phyloP scores from a whole-genome alignment of 2,329 filamentous ascomycete genomes.

The Sarocladium kiliense region DNA sequence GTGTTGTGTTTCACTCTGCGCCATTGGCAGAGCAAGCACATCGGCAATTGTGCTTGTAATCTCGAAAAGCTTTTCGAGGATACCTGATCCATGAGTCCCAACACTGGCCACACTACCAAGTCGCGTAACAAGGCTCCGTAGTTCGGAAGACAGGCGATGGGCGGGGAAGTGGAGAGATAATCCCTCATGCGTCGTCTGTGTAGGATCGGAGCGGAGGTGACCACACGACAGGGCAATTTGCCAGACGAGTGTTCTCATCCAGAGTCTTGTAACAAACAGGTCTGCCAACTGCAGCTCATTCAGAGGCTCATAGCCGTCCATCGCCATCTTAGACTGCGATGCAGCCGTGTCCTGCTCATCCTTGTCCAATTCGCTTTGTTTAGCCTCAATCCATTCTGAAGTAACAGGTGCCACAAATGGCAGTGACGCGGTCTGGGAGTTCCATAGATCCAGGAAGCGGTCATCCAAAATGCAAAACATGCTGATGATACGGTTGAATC shows the following conservation, averaged over 20 bases:
- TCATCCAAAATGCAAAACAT: slow-evolving; percentile 34
- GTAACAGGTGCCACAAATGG: background rate
- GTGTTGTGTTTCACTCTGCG: slow-evolving; percentile 29
- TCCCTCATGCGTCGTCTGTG: slow-evolving; percentile 28
- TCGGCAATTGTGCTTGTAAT: slow-evolving; percentile 56
- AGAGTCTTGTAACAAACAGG: slow-evolving; percentile 12
- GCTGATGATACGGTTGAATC: slow-evolving; percentile 31
- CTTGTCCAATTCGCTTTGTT: slow-evolving; percentile 33
- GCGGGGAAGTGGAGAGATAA: slow-evolving; percentile 34
- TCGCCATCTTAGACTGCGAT: slow-evolving; percentile 20
- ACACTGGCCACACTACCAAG: slow-evolving; percentile 36
- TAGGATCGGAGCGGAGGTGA: slow-evolving; percentile 28
- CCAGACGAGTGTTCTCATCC: slow-evolving; percentile 13
- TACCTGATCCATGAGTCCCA: slow-evolving; percentile 49
- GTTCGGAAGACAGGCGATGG: slow-evolving; percentile 30
- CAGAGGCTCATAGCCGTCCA: slow-evolving; percentile 21
- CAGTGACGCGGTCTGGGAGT: slow-evolving; percentile 24
- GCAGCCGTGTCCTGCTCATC: slow-evolving; percentile 28
- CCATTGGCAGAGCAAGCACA: slow-evolving; percentile 46
- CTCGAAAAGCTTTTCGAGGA: slow-evolving; percentile 55
- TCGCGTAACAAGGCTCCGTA: slow-evolving; percentile 30
- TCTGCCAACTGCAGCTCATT: slow-evolving; percentile 24
- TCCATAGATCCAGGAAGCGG: slow-evolving; percentile 32
- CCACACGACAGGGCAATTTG: slow-evolving; percentile 20
- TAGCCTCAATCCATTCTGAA: slow-evolving; percentile 32